Evolutionary conservation across 225 moss, liverwort and hornwort genomes (phyloP), one percentile per base, ranked within the genome.

Genomic region (Anthoceros angustus): DNA sequence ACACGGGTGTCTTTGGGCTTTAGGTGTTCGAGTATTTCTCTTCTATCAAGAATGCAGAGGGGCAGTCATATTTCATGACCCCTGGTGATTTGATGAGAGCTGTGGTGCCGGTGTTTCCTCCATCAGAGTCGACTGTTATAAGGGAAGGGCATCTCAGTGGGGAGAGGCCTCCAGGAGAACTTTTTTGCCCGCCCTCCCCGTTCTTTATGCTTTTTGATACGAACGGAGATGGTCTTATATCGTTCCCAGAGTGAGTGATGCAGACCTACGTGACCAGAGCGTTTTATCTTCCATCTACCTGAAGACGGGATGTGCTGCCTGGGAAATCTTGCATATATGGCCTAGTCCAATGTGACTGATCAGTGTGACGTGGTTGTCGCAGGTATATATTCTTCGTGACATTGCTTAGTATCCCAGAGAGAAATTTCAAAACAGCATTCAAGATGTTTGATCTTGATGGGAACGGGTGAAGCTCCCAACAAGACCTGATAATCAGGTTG

Each of bases 141-240:
- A 84, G 93, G 69, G 93, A 48, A 66, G 93, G 93, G 46, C 64
- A 76, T 70, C 87, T 93, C 65, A 71, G 69, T 42, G 87, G 87
- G 23, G 93, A 93, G 75, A 82, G 82, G 62, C 63, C 82, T 24
- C 93, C 89, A 12, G 80, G 83, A 71, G 82, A 89, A 42, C 70
- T 84, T 41, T 73, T 65, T 42, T 87, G 87, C 73, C 73, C 82
- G 66, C 77, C 87, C 43, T 93, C 93, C 21, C 78, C 82, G 78
- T 86, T 93, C 70, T 93, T 93, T 78, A 81, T 93, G 93, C 68
- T 89, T 61, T 93, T 93, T 70, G 93, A 93, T 68, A 87, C 75
- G 6, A 83, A 87, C 70, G 79, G 80, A 45, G 93, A 93, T 66
- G 93, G 93, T 32, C 69, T 87, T 26, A 89, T 93, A 73, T 93